Conservation (phyloP, 352 stramenopile species). For the Phytopythium cucurbitacearum region DNA sequence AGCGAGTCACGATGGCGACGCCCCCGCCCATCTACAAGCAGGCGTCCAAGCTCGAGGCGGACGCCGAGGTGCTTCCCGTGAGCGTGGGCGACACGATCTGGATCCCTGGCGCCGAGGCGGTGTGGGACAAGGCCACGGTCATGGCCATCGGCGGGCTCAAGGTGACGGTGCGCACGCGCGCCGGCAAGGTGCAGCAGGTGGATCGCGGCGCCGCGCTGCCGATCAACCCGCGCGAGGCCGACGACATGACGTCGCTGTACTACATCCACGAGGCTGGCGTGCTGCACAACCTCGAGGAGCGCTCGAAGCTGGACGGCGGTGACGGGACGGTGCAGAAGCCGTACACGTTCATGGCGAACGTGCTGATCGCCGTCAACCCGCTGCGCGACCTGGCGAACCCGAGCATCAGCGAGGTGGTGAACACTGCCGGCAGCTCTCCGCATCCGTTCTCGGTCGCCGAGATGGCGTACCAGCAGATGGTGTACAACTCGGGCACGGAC, state of each 20-base stretch:
- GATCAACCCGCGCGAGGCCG: conserved; percentile 76
- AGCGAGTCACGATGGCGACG: conserved; percentile 44
- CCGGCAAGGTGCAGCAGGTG: conserved; percentile 84
- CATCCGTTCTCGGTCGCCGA: conserved; percentile 88
- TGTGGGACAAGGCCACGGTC: conserved; percentile 78
- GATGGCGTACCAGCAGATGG: conserved; percentile 91
- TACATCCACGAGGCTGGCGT: conserved; percentile 95
- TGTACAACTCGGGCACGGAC: conserved; percentile 83
- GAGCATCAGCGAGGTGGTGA: conserved; percentile 70
- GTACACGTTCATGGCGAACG: conserved; percentile 93
- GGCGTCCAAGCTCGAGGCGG: conserved; percentile 59
- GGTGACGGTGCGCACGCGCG: conserved; percentile 77
- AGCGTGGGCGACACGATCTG: conserved; percentile 69
- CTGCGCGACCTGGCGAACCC: conserved; percentile 81
- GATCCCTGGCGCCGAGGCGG: conserved; percentile 61
- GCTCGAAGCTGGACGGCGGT: conserved; percentile 84
- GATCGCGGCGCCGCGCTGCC: conserved; percentile 69
- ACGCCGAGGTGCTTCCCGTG: conserved; percentile 70
- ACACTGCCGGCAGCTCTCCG: conserved; percentile 61
- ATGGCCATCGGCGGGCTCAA: conserved; percentile 87
- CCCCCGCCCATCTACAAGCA: conserved; percentile 65
- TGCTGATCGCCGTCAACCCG: conserved; percentile 91
- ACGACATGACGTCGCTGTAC: conserved; percentile 94
- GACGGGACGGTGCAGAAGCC: conserved; percentile 66
- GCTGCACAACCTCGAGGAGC: conserved; percentile 93